Base-by-base conservation (phyloP, 208 protist genomes). In the Leishmania mexicana region DNA sequence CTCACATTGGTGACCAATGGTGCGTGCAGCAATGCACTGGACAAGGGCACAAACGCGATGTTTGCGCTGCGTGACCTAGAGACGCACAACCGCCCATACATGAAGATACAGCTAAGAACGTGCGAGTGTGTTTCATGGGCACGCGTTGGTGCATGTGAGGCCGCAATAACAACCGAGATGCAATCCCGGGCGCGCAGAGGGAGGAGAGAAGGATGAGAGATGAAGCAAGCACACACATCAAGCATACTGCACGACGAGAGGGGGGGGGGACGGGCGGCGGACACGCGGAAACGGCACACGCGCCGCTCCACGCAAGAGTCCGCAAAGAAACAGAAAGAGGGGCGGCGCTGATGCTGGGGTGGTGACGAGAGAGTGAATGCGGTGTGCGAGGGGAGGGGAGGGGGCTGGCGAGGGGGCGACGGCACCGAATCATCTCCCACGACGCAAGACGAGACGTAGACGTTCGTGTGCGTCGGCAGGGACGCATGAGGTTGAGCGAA, bases 161-260 rank as follows among this genome's bases (percentile, higher is more conserved):
- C 53, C n/a, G 15, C 75, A n/a, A 67, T 8, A 67, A 38, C 11
- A 67, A 67, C 62, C 1, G 57, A 31, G 11, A n/a, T 35, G 7
- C 24, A 71, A 31, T 72, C 19, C 31, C 74, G 40, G 74, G 8
- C 24, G 45, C 28, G 35, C 21, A 78, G 73, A 76, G 74, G 38
- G 51, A 65, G 74, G 53, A 31, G 51, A 28, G 76, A 51, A 57
- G 28, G 35, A 71, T 71, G 38, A 79, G 38, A 42, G 58, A 80
- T 21, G 28, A 73, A 40, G 42, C 11, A 47, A 74, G 75, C 15
- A 75, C 42, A n/a, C 11, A 21, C 57, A 62, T 7, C 1, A 1
- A 42, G 11, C 45, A 47, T 47, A 57, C 3, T 57, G 10, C 19
- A 57, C 17, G 53, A 57, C 53, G 53, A 57, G 42, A 8, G 49